Base-by-base conservation (phyloP, 306 rosid species). In the Dicorynia guianensis region DNA sequence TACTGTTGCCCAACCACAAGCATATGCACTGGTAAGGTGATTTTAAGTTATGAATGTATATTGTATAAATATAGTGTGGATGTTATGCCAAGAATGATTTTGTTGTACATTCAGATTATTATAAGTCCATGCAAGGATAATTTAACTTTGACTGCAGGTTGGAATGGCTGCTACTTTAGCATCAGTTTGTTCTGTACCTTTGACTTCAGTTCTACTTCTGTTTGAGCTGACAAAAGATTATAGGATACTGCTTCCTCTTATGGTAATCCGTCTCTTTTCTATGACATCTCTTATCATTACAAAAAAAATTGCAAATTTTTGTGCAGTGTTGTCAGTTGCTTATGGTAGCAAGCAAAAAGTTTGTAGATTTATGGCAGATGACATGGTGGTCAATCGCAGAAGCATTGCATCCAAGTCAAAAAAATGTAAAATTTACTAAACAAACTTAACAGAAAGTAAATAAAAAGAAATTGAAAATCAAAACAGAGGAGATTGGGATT, bases 131-230 rank as follows among this genome's bases (percentile, higher is more conserved):
- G 75, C 18, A 69, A 30, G 35, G 55, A 15, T 67, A 57, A 33
- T 52, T 62, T 63, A 52, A 77, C 61, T 79, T 76, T 13, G 46
- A 43, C 60, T 63, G 79, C 86, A 95, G 99, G 99, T 95, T 79
- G 99, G 99, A 81, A 95, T 95, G 99, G 99, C 99, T 48, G 99
- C 99, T 71, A 95, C 97, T 36, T 82, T 95, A 75, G 99, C 99
- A 84, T 95, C 99, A 9, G 93, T 84, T 80, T 95, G 99, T 85
- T 89, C 96, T 4, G 99, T 95, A 64, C 99, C 99, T 47, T 84
- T 95, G 91, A 95, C 99, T 20, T 95, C 99, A 19, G 99, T 95
- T 80, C 81, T 95, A 46, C 99, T 95, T 86, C 91, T 95, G 75
- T 95, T 95, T 85, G 99, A 95, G 89, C 91, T 95, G 85, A 95